Conservation (phyloP, 345 rosid species). For the Heritiera fomes region DNA sequence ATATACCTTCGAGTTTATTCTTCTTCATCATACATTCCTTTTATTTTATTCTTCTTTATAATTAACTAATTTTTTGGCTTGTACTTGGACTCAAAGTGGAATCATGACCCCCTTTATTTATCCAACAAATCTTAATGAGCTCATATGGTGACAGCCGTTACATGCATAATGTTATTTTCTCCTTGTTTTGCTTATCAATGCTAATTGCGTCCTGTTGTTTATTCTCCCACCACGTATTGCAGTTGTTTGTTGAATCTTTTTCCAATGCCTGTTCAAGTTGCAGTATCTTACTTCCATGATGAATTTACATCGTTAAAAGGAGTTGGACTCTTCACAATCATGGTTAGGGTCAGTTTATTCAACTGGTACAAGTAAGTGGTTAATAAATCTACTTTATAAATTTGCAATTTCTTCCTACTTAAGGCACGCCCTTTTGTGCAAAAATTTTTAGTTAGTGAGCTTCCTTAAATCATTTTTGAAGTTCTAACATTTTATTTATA, state of each 20-base stretch:
- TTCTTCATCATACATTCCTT: not conserved
- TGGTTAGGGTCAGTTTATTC: constrained; percentile 89
- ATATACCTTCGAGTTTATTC: not conserved
- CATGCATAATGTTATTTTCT: constrained; percentile 1
- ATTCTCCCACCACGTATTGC: not conserved
- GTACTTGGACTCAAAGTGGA: not conserved
- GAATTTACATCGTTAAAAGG: constrained; percentile 96
- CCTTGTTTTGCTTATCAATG: not conserved
- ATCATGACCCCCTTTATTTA: not conserved
- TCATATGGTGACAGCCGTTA: not conserved
- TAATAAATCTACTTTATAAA: constrained; percentile 1
- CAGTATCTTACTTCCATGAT: constrained; percentile 94
- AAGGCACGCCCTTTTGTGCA: not conserved
- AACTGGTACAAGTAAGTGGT: constrained; percentile 98
- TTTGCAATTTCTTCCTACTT: constrained; percentile 9
- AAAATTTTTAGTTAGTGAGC: not conserved
- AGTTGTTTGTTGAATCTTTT: not conserved
- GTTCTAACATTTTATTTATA: not conserved
- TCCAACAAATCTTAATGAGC: not conserved
- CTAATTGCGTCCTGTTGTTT: not conserved
- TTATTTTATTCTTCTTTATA: not conserved
- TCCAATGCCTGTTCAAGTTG: constrained; percentile 59
- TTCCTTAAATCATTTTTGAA: not conserved
- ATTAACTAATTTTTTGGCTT: not conserved
- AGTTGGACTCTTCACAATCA: constrained; percentile 73